A percentile compares a stretch with the other conserved stretches of the same genome.
phyloP scores from a whole-genome alignment of 257 asterid genomes.

The Cruciata laevipes region DNA sequence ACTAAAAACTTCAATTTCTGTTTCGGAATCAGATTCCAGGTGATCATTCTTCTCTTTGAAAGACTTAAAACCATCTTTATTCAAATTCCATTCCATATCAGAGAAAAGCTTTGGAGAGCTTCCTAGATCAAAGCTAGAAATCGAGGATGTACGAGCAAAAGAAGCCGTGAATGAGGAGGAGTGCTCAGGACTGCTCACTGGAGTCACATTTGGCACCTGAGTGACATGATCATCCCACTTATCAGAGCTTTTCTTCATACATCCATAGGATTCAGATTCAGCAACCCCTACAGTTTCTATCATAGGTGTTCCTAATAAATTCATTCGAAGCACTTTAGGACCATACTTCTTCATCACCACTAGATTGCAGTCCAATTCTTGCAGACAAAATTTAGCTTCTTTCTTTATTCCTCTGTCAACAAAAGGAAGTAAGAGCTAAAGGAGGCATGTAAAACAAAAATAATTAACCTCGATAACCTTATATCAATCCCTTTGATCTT shows the following conservation, averaged over 20 bases:
- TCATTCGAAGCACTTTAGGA: conserved; percentile 68
- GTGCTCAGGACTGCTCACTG: conserved; percentile 69
- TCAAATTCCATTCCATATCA: conserved; percentile 41
- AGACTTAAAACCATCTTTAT: conserved; percentile 27
- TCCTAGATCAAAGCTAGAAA: conserved; percentile 47
- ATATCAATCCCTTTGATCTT: conserved; percentile 22
- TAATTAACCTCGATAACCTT: conserved; percentile 4
- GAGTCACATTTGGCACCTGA: conserved; percentile 80
- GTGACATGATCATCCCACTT: conserved; percentile 22
- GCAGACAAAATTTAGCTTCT: conserved; percentile 63
- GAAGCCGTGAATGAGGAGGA: conserved; percentile 30
- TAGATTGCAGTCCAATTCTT: conserved; percentile 70
- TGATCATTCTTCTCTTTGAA: conserved; percentile 15
- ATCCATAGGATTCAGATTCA: conserved; percentile 23
- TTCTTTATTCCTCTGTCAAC: conserved; percentile 49
- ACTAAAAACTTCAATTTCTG: conserved; percentile 44
- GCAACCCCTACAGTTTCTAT: conserved; percentile 17
- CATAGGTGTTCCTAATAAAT: conserved; percentile 44
- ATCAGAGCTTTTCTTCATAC: conserved; percentile 19
- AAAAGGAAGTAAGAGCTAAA: background rate
- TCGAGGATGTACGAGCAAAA: conserved; percentile 42
- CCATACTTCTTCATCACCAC: conserved; percentile 52
- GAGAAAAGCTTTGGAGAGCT: conserved; percentile 41
- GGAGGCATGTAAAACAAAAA: background rate
- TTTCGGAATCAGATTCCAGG: conserved; percentile 45